phyloP scores from a whole-genome alignment of 2,329 filamentous ascomycete genomes.

The Diaporthe sp. region DNA sequence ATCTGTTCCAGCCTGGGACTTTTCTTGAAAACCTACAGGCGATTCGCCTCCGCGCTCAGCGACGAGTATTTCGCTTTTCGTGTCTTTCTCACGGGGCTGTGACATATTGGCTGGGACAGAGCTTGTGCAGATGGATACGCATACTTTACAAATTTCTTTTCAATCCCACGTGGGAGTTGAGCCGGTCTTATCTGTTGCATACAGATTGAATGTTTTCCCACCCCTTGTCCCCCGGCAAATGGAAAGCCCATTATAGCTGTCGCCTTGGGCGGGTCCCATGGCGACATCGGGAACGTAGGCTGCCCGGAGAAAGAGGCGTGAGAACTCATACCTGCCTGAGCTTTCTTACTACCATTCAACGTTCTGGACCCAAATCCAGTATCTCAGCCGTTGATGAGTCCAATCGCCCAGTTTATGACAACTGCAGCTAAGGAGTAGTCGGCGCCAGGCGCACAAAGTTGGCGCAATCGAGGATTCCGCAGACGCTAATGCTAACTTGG shows the following conservation, averaged over 20 bases:
- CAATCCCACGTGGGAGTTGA: background rate
- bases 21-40: background rate
- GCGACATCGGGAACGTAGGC: background rate
- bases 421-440: background rate
- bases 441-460: background rate
- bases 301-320: background rate
- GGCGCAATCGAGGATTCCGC: background rate
- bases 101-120: background rate
- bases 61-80: background rate
- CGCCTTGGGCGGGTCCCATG: constrained; percentile 16
- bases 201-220: background rate
- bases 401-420: background rate
- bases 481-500: background rate
- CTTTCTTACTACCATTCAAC: background rate
- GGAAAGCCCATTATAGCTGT: background rate
- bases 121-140: background rate
- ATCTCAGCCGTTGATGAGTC: background rate
- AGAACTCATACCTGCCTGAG: background rate
- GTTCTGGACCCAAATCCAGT: background rate
- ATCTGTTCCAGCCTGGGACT: background rate
- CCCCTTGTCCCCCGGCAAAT: background rate
- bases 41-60: background rate
- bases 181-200: background rate
- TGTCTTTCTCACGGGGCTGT: background rate
- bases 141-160: background rate